phyloP scores from a whole-genome alignment of 2,329 filamentous ascomycete species.

The Pyrenochaeta sp. region DNA sequence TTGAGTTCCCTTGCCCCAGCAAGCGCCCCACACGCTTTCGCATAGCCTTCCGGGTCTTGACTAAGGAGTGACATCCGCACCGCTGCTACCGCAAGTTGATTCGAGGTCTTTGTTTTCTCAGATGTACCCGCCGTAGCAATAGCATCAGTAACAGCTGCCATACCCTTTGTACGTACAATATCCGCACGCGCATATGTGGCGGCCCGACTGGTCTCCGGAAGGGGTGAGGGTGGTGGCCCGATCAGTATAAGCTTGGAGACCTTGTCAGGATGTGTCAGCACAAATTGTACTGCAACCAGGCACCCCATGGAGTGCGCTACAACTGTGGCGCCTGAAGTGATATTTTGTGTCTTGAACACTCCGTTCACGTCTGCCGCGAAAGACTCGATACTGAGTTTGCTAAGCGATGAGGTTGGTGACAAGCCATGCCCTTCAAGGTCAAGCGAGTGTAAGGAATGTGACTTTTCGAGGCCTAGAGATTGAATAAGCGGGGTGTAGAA shows the following conservation, averaged over 20 bases:
- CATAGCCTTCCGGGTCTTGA: slow-evolving; percentile 64
- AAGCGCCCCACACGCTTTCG: slow-evolving; percentile 62
- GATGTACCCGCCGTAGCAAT: slow-evolving; percentile 51
- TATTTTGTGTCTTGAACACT: slow-evolving; percentile 48
- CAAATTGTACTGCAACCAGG: slow-evolving; percentile 57
- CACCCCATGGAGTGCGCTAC: slow-evolving; percentile 64
- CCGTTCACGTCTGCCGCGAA: slow-evolving; percentile 55
- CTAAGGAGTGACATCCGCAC: slow-evolving; percentile 55
- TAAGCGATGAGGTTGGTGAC: slow-evolving; percentile 60
- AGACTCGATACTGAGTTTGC: slow-evolving; percentile 54
- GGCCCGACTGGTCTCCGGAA: slow-evolving; percentile 49
- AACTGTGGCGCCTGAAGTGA: slow-evolving; percentile 49
- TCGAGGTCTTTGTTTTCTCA: slow-evolving; percentile 44
- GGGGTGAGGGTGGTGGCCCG: slow-evolving; percentile 58
- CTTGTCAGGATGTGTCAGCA: slow-evolving; percentile 49
- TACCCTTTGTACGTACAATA: slow-evolving; percentile 55
- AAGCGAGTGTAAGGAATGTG: slow-evolving; percentile 54
- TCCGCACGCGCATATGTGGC: slow-evolving; percentile 49
- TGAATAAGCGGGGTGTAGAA: slow-evolving; percentile 58
- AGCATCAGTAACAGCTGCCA: slow-evolving; percentile 54
- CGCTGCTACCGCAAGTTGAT: slow-evolving; percentile 54
- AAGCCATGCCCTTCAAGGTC: slow-evolving; percentile 67
- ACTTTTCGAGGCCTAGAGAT: slow-evolving; percentile 37
- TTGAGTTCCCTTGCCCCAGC: slow-evolving; percentile 51
- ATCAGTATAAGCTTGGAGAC: slow-evolving; percentile 59